These are phyloP conservation scores for Lentinula boryana DNA, from an alignment of 768 basidiomycete species.

Conservation along the genomic window DNA sequence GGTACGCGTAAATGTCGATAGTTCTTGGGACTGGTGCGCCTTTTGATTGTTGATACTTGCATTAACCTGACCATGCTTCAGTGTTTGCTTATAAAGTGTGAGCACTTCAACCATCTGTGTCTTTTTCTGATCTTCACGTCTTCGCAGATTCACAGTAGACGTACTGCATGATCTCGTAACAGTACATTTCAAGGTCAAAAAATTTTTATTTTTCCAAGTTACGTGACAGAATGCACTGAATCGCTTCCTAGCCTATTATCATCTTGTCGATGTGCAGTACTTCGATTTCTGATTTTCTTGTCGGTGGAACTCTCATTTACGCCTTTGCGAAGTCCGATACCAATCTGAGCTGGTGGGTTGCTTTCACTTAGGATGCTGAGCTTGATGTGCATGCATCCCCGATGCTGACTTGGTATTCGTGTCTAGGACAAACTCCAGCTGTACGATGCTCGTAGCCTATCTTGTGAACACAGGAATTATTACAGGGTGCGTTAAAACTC, in stretches of 20 bases:
- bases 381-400: background rate
- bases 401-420: background rate
- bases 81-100: constrained; percentile 5
- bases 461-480: constrained; percentile 1
- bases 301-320: background rate
- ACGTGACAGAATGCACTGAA: background rate
- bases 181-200: background rate
- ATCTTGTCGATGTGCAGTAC: background rate
- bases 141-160: background rate
- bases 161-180: background rate
- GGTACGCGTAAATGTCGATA: background rate
- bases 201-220: background rate
- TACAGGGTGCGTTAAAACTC: background rate
- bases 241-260: background rate
- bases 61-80: background rate
- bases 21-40: background rate
- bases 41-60: background rate
- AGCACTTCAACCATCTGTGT: background rate
- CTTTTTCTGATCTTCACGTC: background rate
- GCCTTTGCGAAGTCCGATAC: background rate
- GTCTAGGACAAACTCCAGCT: constrained; percentile 1
- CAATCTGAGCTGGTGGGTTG: background rate
- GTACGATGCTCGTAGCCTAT: background rate
- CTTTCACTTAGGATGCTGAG: too few relatives aligned
- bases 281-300: background rate